These are phyloP conservation scores for Lactifluus rugatus DNA, from an alignment of 768 basidiomycete genomes.

Conservation along the genomic window DNA sequence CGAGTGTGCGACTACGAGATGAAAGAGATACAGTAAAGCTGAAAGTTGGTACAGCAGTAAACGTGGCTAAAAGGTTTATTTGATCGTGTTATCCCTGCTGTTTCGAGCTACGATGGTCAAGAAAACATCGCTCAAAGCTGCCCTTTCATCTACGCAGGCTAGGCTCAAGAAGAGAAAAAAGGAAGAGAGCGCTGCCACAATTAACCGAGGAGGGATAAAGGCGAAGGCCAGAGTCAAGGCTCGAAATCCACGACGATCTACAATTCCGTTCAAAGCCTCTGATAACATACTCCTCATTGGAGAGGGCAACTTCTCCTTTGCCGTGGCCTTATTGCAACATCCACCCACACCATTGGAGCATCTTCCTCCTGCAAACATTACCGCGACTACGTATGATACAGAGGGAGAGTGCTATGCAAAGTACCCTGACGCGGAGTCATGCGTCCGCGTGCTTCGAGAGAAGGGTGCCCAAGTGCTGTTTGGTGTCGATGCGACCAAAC, in stretches of 20 bases:
- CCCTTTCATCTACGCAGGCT: slow-evolving; percentile 60
- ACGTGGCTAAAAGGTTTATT: slow-evolving; percentile 5
- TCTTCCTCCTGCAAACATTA: slow-evolving; percentile 56
- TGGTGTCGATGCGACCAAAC: slow-evolving; percentile 70
- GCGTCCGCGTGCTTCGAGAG: slow-evolving; percentile 43
- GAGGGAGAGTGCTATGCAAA: slow-evolving; percentile 69
- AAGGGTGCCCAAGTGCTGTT: slow-evolving; percentile 68
- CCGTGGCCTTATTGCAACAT: slow-evolving; percentile 54
- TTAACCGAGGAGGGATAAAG: slow-evolving; percentile 23
- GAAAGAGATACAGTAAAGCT: slow-evolving; percentile 2
- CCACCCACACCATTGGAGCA: slow-evolving; percentile 38
- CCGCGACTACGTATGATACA: slow-evolving; percentile 80
- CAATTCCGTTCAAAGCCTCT: slow-evolving; percentile 53
- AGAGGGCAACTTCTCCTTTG: slow-evolving; percentile 93
- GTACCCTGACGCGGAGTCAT: slow-evolving; percentile 63
- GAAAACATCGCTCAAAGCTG: slow-evolving; percentile 46
- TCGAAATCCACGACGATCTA: slow-evolving; percentile 30
- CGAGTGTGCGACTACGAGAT: neutral
- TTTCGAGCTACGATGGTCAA: slow-evolving; percentile 9
- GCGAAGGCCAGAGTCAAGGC: slow-evolving; percentile 35
- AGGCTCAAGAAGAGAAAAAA: slow-evolving; percentile 55
- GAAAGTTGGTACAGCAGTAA: neutral
- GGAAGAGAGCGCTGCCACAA: slow-evolving; percentile 33
- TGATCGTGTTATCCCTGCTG: slow-evolving; percentile 10
- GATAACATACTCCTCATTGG: slow-evolving; percentile 74